phyloP scores from a whole-genome alignment of 768 basidiomycete species.

The Porpolomopsis calyptriformis region DNA sequence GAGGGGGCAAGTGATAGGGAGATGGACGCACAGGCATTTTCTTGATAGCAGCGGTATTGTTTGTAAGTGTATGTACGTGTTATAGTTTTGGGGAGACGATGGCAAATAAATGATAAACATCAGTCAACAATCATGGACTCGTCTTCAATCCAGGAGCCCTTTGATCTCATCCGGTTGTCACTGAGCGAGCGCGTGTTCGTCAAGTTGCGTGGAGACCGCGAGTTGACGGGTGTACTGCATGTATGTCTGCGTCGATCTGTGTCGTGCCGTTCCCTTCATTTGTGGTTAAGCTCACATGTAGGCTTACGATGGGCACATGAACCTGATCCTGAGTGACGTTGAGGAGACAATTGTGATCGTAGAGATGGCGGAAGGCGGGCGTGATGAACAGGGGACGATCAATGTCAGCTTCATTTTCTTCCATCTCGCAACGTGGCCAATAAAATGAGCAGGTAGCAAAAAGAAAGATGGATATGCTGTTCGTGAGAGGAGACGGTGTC shows the following conservation, averaged over 20 bases:
- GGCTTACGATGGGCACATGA: conserved; percentile 99
- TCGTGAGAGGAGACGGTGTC: conserved; percentile 94
- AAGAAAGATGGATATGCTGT: conserved; percentile 94
- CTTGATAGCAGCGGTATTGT: not conserved
- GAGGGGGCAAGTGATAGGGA: not conserved
- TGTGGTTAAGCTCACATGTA: conserved; percentile 22
- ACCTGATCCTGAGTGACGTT: conserved; percentile 93
- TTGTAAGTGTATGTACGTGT: no score
- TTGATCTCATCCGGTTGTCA: conserved; percentile 93
- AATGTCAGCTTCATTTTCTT: conserved; percentile 35
- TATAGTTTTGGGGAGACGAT: no score
- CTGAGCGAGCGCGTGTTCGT: conserved; percentile 97
- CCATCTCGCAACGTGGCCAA: not conserved
- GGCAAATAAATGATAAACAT: no score
- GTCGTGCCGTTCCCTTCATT: conserved; percentile 9
- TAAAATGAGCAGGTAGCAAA: conserved; percentile 86
- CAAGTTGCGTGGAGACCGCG: conserved; percentile 90
- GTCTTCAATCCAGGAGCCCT: conserved; percentile 83
- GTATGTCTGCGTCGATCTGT: conserved; percentile 35
- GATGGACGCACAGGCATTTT: conserved; percentile 54
- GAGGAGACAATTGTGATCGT: conserved; percentile 97
- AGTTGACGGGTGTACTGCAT: conserved; percentile 85
- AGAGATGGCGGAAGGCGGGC: conserved; percentile 63
- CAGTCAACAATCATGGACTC: conserved; percentile 64
- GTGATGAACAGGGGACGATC: conserved; percentile 48